A percentile compares a stretch with the other conserved stretches of the same genome.
Conservation (phyloP, 768 basidiomycete species). For the Suillus subluteus region DNA sequence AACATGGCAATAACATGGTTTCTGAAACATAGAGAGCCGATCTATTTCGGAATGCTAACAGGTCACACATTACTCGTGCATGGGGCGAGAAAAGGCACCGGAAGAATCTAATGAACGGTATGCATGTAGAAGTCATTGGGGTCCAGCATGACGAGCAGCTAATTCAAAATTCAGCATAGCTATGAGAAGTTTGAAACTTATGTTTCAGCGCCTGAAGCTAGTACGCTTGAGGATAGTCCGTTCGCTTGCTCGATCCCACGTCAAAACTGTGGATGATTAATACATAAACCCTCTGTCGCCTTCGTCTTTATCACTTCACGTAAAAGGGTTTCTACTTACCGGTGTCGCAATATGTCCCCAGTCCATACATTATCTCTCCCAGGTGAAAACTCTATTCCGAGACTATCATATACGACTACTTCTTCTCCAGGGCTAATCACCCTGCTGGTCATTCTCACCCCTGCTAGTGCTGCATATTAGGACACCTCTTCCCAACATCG, state of each 20-base stretch:
- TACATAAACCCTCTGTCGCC: neutral
- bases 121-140: neutral
- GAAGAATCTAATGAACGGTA: neutral
- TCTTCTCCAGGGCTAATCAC: neutral
- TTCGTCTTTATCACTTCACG: neutral
- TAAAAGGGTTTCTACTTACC: neutral
- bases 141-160: neutral
- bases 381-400: neutral
- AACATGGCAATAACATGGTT: no score
- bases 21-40: no score
- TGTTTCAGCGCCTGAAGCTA: neutral
- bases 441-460: neutral
- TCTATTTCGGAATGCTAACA: no score
- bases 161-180: neutral
- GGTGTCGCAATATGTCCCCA: neutral
- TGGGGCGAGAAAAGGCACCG: neutral
- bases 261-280: neutral
- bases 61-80: no score
- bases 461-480: neutral
- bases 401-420: neutral
- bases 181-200: neutral
- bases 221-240: neutral
- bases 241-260: neutral
- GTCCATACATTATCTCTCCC: neutral
- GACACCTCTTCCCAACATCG: neutral